Conservation (phyloP, 352 stramenopile species). For the Pythium oligandrum region DNA sequence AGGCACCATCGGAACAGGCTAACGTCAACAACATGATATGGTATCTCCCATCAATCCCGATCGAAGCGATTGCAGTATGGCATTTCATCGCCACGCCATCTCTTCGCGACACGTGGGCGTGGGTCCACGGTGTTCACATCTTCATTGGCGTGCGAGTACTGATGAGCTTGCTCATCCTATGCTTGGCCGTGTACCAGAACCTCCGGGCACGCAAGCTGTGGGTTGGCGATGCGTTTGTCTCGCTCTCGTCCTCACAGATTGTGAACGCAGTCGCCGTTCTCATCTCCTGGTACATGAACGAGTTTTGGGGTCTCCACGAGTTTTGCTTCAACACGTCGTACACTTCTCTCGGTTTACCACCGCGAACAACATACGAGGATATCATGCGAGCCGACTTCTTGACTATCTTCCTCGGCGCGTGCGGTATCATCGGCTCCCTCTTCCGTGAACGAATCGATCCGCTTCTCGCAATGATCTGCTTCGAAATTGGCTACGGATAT, state of each 20-base stretch:
- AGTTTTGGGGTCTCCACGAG: slow-evolving; percentile 34
- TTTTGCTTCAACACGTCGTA: slow-evolving; percentile 17
- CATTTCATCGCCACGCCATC: slow-evolving; percentile 2
- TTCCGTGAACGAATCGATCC: slow-evolving; percentile 27
- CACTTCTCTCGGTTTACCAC: slow-evolving; percentile 9
- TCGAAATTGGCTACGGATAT: slow-evolving; percentile 9
- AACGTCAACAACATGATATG: slow-evolving; percentile 17
- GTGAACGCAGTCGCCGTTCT: slow-evolving; percentile 1
- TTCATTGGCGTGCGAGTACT: slow-evolving; percentile 12
- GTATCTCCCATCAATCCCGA: slow-evolving; percentile 1
- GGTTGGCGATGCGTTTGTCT: slow-evolving; percentile 20
- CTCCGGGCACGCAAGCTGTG: slow-evolving; percentile 6
- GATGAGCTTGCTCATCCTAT: slow-evolving; percentile 13
- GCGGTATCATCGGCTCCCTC: slow-evolving; percentile 20
- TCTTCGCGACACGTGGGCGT: slow-evolving; percentile 18
- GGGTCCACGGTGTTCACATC: slow-evolving; percentile 17
- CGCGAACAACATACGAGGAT: slow-evolving; percentile 18
- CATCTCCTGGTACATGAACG: slow-evolving; percentile 17
- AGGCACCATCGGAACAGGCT: slow-evolving; percentile 13
- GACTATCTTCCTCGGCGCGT: slow-evolving; percentile 20
- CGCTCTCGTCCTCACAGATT: slow-evolving; percentile 8
- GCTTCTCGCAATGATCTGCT: slow-evolving; percentile 23
- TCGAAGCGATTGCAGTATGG: slow-evolving; percentile 2
- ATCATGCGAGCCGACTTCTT: slow-evolving; percentile 33
- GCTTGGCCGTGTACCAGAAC: slow-evolving; percentile 10